Conservation (phyloP, 495 filamentous ascomycete species). For the Xylaria castorea region DNA sequence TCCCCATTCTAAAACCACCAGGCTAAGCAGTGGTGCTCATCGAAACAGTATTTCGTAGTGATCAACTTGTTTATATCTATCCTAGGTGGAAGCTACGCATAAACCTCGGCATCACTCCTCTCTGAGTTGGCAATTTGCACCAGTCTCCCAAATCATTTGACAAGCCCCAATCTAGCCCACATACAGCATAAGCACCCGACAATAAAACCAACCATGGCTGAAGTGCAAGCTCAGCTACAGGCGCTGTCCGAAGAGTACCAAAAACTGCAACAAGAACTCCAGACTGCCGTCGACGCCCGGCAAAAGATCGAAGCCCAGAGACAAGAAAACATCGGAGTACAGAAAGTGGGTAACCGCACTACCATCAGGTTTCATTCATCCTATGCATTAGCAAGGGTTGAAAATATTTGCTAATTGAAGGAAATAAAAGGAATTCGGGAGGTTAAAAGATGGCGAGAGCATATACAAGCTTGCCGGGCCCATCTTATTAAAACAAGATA, state of each 20-base stretch:
- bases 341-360: slow-evolving; percentile 62
- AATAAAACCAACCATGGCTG: slow-evolving; percentile 48
- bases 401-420: not conserved
- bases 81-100: not conserved
- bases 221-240: slow-evolving; percentile 68
- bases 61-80: not conserved
- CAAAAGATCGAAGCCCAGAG: slow-evolving; percentile 94
- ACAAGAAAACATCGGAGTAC: slow-evolving; percentile 88
- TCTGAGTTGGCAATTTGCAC: not conserved
- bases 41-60: not conserved
- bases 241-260: slow-evolving; percentile 85
- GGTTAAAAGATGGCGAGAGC: slow-evolving; percentile 76
- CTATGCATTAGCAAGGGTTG: not conserved
- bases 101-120: not conserved
- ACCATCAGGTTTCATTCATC: not conserved
- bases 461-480: slow-evolving; percentile 97
- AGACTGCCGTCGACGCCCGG: slow-evolving; percentile 74
- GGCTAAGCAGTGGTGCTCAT: not conserved
- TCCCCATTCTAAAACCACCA: not conserved
- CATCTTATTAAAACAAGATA: slow-evolving; percentile 93
- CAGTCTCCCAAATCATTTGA: not conserved
- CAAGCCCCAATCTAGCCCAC: not conserved
- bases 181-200: not conserved
- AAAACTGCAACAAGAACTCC: slow-evolving; percentile 84
- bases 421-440: slow-evolving; percentile 71